Evolutionary conservation across 2,329 filamentous ascomycete species (phyloP).

Genomic region (Pseudocercospora macadamiae): DNA sequence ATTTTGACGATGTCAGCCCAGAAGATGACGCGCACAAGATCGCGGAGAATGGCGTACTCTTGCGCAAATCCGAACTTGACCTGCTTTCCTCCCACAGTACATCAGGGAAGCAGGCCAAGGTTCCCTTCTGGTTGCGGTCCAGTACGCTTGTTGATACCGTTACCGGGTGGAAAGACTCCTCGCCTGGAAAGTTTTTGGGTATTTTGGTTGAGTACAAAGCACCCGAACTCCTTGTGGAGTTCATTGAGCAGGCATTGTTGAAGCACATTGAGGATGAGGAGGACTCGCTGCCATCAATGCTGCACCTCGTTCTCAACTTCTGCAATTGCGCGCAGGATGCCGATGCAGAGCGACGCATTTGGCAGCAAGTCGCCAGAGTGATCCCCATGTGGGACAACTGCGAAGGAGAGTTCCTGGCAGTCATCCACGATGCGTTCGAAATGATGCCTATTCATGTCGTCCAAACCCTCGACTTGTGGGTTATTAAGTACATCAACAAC

Average conservation of each 20-base stretch:
- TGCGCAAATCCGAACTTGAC: constrained; percentile 11
- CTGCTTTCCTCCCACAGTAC: not conserved
- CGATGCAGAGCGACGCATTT: constrained; percentile 5
- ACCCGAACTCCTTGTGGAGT: not conserved
- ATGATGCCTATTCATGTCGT: constrained; percentile 16
- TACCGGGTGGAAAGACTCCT: constrained; percentile 21
- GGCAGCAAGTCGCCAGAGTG: constrained; percentile 12
- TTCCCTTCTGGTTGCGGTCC: constrained; percentile 12
- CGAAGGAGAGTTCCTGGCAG: constrained; percentile 23
- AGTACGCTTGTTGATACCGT: constrained; percentile 5
- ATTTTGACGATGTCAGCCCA: not conserved
- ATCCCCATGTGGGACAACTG: constrained; percentile 21
- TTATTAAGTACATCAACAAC: constrained; percentile 11
- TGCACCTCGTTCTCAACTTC: constrained; percentile 27
- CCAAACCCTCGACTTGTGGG: constrained; percentile 17
- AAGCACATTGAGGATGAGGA: constrained; percentile 27
- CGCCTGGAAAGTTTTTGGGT: constrained; percentile 28
- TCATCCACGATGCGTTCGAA: constrained; percentile 17
- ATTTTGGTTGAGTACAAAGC: constrained; percentile 10
- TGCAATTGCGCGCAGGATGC: constrained; percentile 1
- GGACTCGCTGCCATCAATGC: constrained; percentile 21
- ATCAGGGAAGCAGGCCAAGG: not conserved
- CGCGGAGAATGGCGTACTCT: constrained; percentile 4
- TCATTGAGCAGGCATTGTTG: constrained; percentile 14
- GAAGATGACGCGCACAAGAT: not conserved